Conservation (phyloP, 345 rosid genomes). For the Passiflora organensis region DNA sequence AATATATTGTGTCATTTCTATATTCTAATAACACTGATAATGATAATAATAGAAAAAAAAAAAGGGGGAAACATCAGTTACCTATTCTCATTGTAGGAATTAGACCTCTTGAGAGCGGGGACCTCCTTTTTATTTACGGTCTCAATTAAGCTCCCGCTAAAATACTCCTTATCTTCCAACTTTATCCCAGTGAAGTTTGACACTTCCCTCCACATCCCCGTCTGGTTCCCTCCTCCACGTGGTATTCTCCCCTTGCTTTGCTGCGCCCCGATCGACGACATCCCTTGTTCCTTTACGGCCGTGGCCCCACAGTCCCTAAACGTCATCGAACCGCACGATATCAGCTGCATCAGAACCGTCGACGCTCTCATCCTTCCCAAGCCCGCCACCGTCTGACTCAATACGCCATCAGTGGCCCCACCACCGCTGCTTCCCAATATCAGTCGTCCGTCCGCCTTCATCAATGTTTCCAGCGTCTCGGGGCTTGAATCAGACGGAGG, state of each 20-base stretch:
- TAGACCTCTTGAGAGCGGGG: slow-evolving; percentile 64
- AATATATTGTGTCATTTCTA: too few species aligned
- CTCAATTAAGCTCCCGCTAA: slow-evolving; percentile 94
- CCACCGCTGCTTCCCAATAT: slow-evolving; percentile 18
- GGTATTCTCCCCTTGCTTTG: slow-evolving; percentile 43
- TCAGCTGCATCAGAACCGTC: slow-evolving; percentile 82
- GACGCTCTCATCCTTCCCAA: slow-evolving; percentile 66
- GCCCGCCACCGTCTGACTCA: slow-evolving; percentile 44
- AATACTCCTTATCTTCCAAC: slow-evolving; percentile 80
- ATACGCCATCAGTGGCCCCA: slow-evolving; percentile 25
- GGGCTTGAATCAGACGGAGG: slow-evolving; percentile 98
- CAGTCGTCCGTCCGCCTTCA: slow-evolving; percentile 76
- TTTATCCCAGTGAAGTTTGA: slow-evolving; percentile 40
- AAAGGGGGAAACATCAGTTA: slow-evolving; percentile 18
- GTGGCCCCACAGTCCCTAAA: slow-evolving; percentile 65
- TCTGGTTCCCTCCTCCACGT: slow-evolving; percentile 40
- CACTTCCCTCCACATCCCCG: slow-evolving; percentile 33
- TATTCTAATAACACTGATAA: not conserved
- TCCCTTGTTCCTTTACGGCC: slow-evolving; percentile 55
- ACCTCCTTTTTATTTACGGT: slow-evolving; percentile 38
- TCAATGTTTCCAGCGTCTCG: slow-evolving; percentile 73
- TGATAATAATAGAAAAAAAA: not conserved
- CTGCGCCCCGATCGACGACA: slow-evolving; percentile 37
- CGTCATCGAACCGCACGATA: slow-evolving; percentile 87
- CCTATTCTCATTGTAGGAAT: slow-evolving; percentile 81